Evolutionary conservation across 208 protist genomes (phyloP), one percentile per base, ranked within the genome.

Genomic region (Wallacemonas collosoma): DNA sequence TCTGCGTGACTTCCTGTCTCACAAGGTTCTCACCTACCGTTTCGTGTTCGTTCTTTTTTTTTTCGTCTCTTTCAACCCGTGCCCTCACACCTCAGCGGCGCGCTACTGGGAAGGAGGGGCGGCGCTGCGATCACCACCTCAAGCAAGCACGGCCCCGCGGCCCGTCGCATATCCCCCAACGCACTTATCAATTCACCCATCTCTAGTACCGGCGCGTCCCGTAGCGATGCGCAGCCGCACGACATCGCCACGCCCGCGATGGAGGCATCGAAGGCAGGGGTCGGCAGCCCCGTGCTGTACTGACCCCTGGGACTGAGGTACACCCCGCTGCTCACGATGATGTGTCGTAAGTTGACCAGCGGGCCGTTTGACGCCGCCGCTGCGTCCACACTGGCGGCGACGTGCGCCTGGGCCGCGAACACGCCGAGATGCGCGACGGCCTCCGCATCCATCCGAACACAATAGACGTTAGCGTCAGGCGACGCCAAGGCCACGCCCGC

Each of bases 291-390:
- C 12, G 43, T 65, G 60, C 60, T 65, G 40, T 17, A 35, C 40
- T 4, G 41, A 2, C 87, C 89, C 38, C 89, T 87, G 8, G 85
- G 89, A 56, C 80, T 83, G 65, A 93, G 85, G 75, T 97, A 89
- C 2, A 79, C 87, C 56, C 90, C 94, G 73, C 95, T 93, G 78
- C 95, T 97, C 1, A 97, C 66, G 5, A 97, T 78, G 26, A 97
- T 72, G 75, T 97, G 92, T 69, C 90, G 92, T 47, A 90, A 74
- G 68, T 97, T 97, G 9, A 71, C 61, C 63, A 93, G 76, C 62
- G 80, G 75, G 11, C 74, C 77, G 1, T 50, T 53, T 11, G 14
- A 5, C 35, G 56, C 43, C 56, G 60, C 72, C 2, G 62, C 75
- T 35, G 40, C 54, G 43, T 70, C 53, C 47, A 72, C 47, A 45